Base-by-base conservation (phyloP, 352 stramenopile genomes). In the Thalassiosira hispida region DNA sequence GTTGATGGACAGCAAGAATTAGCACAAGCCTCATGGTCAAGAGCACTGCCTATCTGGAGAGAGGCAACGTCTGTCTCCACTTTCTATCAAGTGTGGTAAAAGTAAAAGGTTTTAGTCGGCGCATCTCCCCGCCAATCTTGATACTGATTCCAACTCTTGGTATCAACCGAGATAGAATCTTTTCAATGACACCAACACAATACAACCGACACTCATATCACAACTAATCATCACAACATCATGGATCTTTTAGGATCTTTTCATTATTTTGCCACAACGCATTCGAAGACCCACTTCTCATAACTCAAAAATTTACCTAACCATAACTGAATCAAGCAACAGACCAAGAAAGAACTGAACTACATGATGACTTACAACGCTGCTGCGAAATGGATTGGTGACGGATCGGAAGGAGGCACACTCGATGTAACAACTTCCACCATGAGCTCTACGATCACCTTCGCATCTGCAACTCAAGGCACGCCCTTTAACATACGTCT, bases 401-500 rank as follows among this genome's bases (percentile, higher is more conserved):
- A 81, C 33, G 73, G 73, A 14, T 72, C 64, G 0, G 52, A 67
- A 27, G 25, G 53, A 27, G 61, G 52, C 16, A 51, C 0, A 16
- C 18, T 64, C 29, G 31, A 56, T 35, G n/a, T 57, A 31, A 38
- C 25, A 20, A 12, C 22, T 20, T 51, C 29, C 16, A 49, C 51
- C 27, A 27, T 16, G 14, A 38, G 23, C 18, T 55, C 68, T 16
- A 33, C 44, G 6, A 67, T 83, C 31, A 67, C 56, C 6, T 69
- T 83, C 53, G n/a, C 44, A 49, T 67, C 71, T 18, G 56, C 52
- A 25, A 79, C 29, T 14, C 1, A n/a, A 59, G 71, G 71, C 9
- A 79, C 71, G 35, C 74, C 74, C 23, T 83, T 73, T 42, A 83
- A 83, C 29, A 51, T 70, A 38, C 68, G 65, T 18, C 61, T 77